These are phyloP conservation scores for Ascocoryne sarcoides DNA, from an alignment of 2,329 filamentous ascomycete species.

Conservation along the genomic window DNA sequence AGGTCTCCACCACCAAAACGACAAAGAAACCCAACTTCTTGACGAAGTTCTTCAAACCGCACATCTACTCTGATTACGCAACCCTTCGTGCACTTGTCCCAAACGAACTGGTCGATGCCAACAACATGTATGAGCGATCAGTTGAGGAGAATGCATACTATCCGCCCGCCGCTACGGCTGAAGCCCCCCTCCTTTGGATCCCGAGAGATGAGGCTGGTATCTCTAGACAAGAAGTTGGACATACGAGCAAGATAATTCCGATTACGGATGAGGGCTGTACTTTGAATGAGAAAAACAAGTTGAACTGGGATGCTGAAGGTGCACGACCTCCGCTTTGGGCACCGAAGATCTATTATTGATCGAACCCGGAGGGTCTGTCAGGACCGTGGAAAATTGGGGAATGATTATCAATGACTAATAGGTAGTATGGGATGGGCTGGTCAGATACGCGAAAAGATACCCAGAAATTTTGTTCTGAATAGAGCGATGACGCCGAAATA, in stretches of 20 bases:
- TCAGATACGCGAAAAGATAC: not conserved
- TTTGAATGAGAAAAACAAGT: constrained; percentile 61
- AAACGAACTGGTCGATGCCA: constrained; percentile 33
- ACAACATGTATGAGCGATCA: constrained; percentile 52
- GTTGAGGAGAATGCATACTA: constrained; percentile 62
- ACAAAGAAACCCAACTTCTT: constrained; percentile 49
- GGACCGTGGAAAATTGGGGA: not conserved
- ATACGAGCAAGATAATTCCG: constrained; percentile 61
- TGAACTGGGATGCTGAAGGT: constrained; percentile 47
- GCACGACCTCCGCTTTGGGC: constrained; percentile 50
- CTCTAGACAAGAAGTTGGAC: constrained; percentile 65
- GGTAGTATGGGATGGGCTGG: not conserved
- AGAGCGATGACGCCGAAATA: too few relatives aligned
- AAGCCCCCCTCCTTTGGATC: constrained; percentile 72
- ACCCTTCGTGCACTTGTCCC: constrained; percentile 63
- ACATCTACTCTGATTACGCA: constrained; percentile 65
- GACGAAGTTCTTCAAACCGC: constrained; percentile 65
- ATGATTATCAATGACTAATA: not conserved
- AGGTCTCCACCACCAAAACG: constrained; percentile 22
- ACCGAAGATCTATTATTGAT: constrained; percentile 36
- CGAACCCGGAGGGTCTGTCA: not conserved
- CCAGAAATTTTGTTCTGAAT: not conserved
- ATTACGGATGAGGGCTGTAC: constrained; percentile 73
- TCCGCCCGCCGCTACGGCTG: constrained; percentile 58
- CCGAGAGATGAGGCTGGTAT: constrained; percentile 67